Evolutionary conservation across 768 basidiomycete species (phyloP), one percentile per base, ranked within the genome.

Genomic region (Peribolospora kevripleyi): DNA sequence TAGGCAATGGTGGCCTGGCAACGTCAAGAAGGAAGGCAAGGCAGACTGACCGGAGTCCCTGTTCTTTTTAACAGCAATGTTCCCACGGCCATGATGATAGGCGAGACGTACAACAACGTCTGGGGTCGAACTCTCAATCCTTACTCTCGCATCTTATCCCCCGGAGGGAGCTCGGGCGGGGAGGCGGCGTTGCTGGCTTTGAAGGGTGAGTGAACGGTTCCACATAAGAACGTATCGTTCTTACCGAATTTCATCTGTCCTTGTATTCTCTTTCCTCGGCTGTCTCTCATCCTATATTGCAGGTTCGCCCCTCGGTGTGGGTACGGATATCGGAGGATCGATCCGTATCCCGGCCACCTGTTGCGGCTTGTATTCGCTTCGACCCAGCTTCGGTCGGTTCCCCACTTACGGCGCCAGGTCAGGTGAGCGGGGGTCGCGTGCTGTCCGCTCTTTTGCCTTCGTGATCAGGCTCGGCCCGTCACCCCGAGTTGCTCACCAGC

Each of bases 91-190:
- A 52, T 57, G 60, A 82, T 66, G 83, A 83, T 78, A 75, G 71
- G 73, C 1, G 85, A 91, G 65, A 79, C 82, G 0, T 76, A 72
- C 69, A 88, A 88, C 62, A 68, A 77, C 57, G 70, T 86, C 39
- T 88, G 81, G 61, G 85, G 84, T 2, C 72, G 82, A 53, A 87
- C 86, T 0, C 62, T 69, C 11, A 85, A 87, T 61, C 85, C 85
- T 0, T 69, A 72, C 63, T 84, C 86, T 63, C 74, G 79, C 7
- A 71, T 72, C 13, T 69, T 84, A 49, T 84, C 81, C 5, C 68
- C 71, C 4, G 84, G 85, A 8, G 86, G 86, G 2, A 86, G 83
- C 0, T 82, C 80, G 3, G 86, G 86, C 5, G 86, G 85, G 42
- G 86, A 88, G 68, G 81, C 81, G 46, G 82, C 84, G 1, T 72